Conservation (phyloP, 2,329 filamentous ascomycete genomes). For the Hypoxylon sp. region DNA sequence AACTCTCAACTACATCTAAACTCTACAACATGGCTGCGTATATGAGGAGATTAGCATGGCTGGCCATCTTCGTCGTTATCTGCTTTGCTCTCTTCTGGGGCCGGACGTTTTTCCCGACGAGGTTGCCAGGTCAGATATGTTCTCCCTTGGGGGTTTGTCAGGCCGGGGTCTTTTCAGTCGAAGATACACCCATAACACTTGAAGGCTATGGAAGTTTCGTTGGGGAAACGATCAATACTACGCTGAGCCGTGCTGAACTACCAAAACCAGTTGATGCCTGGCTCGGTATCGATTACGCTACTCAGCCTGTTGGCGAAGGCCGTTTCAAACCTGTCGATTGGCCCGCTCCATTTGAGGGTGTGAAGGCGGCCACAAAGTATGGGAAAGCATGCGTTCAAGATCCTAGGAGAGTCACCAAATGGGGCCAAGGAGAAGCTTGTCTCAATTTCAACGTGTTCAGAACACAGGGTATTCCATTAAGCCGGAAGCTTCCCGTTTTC, state of each 20-base stretch:
- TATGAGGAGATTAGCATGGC: slow-evolving; percentile 32
- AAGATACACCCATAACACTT: slow-evolving; percentile 44
- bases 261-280: slow-evolving; percentile 61
- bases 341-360: slow-evolving; percentile 59
- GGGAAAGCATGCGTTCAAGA: slow-evolving; percentile 63
- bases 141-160: slow-evolving; percentile 28
- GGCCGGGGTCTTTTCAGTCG: slow-evolving; percentile 19
- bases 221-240: slow-evolving; percentile 57
- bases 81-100: slow-evolving; percentile 40
- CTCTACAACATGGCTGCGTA: slow-evolving; percentile 28
- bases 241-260: slow-evolving; percentile 54
- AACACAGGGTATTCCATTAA: slow-evolving; percentile 54
- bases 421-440: slow-evolving; percentile 55
- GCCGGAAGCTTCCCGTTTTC: slow-evolving; percentile 57
- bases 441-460: slow-evolving; percentile 60
- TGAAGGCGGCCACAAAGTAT: slow-evolving; percentile 57
- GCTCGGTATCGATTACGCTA: slow-evolving; percentile 64
- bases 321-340: slow-evolving; percentile 60
- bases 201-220: slow-evolving; percentile 59
- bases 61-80: slow-evolving; percentile 37
- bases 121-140: slow-evolving; percentile 30
- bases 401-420: slow-evolving; percentile 37
- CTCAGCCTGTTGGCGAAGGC: slow-evolving; percentile 57
- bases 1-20: slow-evolving; percentile 7
- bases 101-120: slow-evolving; percentile 33